Base-by-base conservation (phyloP, 768 basidiomycete species). In the Lactarius psammicola region DNA sequence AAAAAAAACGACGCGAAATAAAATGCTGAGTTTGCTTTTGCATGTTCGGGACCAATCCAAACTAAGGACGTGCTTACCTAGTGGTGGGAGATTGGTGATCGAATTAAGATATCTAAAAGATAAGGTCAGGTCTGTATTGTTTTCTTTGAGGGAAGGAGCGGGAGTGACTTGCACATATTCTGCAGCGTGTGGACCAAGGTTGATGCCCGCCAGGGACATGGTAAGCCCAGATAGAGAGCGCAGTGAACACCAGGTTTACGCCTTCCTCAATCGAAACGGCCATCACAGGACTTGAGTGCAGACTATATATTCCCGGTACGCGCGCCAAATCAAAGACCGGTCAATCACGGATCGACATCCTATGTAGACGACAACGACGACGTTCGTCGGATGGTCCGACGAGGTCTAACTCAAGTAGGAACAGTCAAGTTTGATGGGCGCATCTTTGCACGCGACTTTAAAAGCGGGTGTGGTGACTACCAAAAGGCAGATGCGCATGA, bases 21-120 rank as follows among this genome's bases (percentile, higher is more conserved):
- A n/a, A n/a, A n/a, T n/a, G n/a, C n/a, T n/a, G n/a, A 5, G 36
- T 38, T 38, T 38, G 36, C n/a, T 38, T 15, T 38, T 38, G 36
- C 15, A 4, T 28, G 31, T 30, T 56, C 15, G 26, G 38, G 26
- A n/a, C 18, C 7, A 7, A n/a, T n/a, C n/a, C n/a, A n/a, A n/a
- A 38, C 15, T 2, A 34, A 13, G 18, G 11, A 30, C 9, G 28
- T 20, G 38, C 65, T 66, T 40, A 66, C 65, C 49, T 31, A 54
- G 2, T 20, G 65, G 59, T 4, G 49, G 51, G 38, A 66, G 2
- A 33, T 34, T 34, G 0, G 62, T 3, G 15, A 62, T 10, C 8
- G 60, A 66, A 33, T 62, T 66, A 46, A 58, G 26, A 36, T 49
- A 62, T 28, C 65, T 66, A 28, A n/a, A n/a, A 30, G 20, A 42